These are phyloP conservation scores for Rhododendron ferrugineum DNA, from an alignment of 148 eudicot species.

Conservation along the genomic window DNA sequence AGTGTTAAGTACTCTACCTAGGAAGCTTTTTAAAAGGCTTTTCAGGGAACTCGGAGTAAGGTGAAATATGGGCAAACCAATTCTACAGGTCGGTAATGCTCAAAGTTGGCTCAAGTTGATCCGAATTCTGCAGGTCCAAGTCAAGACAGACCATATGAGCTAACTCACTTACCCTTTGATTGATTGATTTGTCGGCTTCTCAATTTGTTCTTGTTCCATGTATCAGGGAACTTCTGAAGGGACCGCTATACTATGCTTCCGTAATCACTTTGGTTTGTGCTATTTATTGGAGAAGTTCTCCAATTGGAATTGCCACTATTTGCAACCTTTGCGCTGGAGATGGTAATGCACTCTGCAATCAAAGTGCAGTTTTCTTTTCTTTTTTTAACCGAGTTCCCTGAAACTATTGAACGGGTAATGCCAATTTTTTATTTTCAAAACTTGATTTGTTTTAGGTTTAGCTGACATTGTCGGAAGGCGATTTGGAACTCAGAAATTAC, in stretches of 20 bases:
- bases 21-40: background rate
- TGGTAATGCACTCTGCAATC: slow-evolving; percentile 34
- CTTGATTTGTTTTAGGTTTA: slow-evolving; percentile 40
- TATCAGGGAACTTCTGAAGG: slow-evolving; percentile 85
- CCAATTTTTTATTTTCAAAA: slow-evolving; percentile 3
- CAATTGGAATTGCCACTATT: slow-evolving; percentile 61
- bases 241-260: slow-evolving; percentile 74
- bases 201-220: slow-evolving; percentile 8
- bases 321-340: slow-evolving; percentile 97
- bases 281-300: slow-evolving; percentile 81
- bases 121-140: background rate
- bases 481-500: slow-evolving; percentile 57
- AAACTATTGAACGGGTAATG: background rate
- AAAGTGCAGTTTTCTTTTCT: background rate
- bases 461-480: slow-evolving; percentile 88
- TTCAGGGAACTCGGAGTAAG: background rate
- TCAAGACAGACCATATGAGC: background rate
- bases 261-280: slow-evolving; percentile 61
- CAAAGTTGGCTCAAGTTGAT: background rate
- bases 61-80: background rate
- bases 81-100: background rate
- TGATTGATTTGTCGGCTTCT: background rate
- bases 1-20: background rate
- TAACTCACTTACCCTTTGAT: background rate
- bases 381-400: background rate